These are phyloP conservation scores for Ensete glaucum DNA, from an alignment of 176 grass and related monocot species.

Conservation along the genomic window DNA sequence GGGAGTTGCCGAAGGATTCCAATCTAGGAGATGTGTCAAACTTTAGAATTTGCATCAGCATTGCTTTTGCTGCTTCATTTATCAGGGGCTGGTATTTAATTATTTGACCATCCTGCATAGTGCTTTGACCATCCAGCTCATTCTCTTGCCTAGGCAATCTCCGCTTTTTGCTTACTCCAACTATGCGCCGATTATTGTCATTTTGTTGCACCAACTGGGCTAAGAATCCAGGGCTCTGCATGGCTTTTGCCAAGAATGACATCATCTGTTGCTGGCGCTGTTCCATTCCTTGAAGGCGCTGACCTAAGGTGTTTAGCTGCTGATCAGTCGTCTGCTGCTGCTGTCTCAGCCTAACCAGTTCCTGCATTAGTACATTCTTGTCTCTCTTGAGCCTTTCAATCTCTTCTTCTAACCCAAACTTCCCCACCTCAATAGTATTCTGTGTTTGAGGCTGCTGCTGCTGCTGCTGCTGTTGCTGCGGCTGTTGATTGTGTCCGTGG, in stretches of 20 bases:
- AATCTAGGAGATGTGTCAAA: conserved; percentile 36
- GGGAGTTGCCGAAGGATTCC: conserved; percentile 39
- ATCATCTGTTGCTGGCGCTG: conserved; percentile 74
- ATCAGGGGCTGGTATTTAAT: conserved; percentile 90
- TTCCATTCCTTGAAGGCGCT: conserved; percentile 69
- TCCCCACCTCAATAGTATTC: conserved; percentile 54
- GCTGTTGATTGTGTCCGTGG: conserved; percentile 20
- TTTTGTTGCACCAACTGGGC: conserved; percentile 48
- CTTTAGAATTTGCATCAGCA: conserved; percentile 84
- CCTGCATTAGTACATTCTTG: conserved; percentile 66
- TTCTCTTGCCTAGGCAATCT: conserved; percentile 37
- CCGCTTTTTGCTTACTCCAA: conserved; percentile 48
- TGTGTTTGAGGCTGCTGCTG: conserved; percentile 29
- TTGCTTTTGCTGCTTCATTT: conserved; percentile 92
- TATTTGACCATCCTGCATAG: conserved; percentile 56
- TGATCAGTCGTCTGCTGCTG: conserved; percentile 56
- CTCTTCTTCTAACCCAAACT: conserved; percentile 64
- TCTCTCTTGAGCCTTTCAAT: conserved; percentile 80
- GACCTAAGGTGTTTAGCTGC: conserved; percentile 49
- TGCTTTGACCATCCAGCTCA: not conserved
- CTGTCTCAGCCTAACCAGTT: conserved; percentile 67
- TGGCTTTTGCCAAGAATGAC: conserved; percentile 65
- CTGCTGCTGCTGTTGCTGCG: not conserved
- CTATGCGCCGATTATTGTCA: conserved; percentile 33
- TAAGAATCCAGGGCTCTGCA: conserved; percentile 54